Evolutionary conservation across 2,329 filamentous ascomycete species (phyloP).

Genomic region (Neoascochyta sp.): DNA sequence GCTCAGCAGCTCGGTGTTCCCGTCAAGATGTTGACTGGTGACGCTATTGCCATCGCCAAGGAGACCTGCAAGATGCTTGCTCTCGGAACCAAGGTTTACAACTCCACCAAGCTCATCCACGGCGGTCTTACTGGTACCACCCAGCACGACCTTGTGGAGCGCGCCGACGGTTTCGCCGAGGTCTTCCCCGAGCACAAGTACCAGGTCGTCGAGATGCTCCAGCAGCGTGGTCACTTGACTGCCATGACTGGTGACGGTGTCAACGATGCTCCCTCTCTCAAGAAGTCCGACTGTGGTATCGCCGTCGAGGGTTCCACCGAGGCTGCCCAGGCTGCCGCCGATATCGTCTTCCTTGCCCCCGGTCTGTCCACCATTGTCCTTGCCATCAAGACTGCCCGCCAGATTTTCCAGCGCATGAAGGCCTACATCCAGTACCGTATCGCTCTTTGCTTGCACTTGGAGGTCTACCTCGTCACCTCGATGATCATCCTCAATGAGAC

Average conservation of each 20-base stretch:
- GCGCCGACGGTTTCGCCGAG: slow-evolving; percentile 69
- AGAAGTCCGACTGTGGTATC: slow-evolving; percentile 72
- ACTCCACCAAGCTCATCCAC: slow-evolving; percentile 73
- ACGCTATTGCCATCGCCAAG: slow-evolving; percentile 75
- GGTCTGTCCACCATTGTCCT: slow-evolving; percentile 68
- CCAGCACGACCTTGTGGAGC: slow-evolving; percentile 73
- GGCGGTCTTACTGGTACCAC: slow-evolving; percentile 69
- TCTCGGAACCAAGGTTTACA: slow-evolving; percentile 76
- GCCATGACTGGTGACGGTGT: slow-evolving; percentile 75
- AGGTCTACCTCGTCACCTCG: slow-evolving; percentile 72
- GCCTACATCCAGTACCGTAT: slow-evolving; percentile 75
- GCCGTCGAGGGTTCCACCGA: slow-evolving; percentile 69
- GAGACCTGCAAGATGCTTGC: slow-evolving; percentile 80
- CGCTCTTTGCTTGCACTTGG: slow-evolving; percentile 68
- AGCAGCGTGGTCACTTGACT: slow-evolving; percentile 68
- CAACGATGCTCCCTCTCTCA: slow-evolving; percentile 69
- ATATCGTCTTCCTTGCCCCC: slow-evolving; percentile 71
- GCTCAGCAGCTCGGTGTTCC: slow-evolving; percentile 71
- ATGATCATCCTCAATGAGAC: slow-evolving; percentile 81
- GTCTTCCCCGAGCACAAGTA: slow-evolving; percentile 75
- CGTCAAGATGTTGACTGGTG: slow-evolving; percentile 80
- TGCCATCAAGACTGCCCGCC: slow-evolving; percentile 69
- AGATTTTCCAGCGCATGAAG: slow-evolving; percentile 78
- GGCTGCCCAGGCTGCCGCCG: slow-evolving; percentile 67
- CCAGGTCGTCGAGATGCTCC: slow-evolving; percentile 71